Conservation (phyloP, 768 basidiomycete genomes). For the Termitomyces titanicus region DNA sequence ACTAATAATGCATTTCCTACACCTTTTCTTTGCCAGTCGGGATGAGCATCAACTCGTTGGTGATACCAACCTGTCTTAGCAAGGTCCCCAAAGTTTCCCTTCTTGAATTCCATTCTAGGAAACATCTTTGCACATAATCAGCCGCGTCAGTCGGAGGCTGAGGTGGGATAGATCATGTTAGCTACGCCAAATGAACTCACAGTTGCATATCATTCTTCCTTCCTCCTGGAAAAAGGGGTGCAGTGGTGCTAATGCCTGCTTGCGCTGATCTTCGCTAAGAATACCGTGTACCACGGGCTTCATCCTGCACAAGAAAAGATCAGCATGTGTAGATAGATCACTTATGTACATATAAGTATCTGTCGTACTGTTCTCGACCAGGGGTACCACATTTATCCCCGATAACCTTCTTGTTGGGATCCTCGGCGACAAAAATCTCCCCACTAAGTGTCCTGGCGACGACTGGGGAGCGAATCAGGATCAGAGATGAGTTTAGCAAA, state of each 20-base stretch:
- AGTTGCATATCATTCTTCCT: constrained; percentile 2
- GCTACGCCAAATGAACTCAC: neutral
- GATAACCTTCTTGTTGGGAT: constrained; percentile 1
- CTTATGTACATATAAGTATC: too few relatives aligned
- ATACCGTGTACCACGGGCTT: neutral
- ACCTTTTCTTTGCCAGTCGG: constrained; percentile 10
- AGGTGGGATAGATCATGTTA: too few relatives aligned
- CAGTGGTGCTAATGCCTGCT: constrained; percentile 3
- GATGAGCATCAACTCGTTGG: constrained; percentile 4
- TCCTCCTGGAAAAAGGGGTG: constrained; percentile 3
- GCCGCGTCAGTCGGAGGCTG: too few relatives aligned
- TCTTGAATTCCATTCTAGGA: constrained; percentile 7
- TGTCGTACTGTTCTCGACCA: constrained; percentile 6
- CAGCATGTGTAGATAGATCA: too few relatives aligned
- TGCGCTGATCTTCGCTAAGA: constrained; percentile 7
- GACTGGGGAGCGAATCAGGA: constrained; percentile 6
- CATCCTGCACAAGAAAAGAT: too few relatives aligned
- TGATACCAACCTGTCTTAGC: constrained; percentile 9
- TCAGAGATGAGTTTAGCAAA: neutral
- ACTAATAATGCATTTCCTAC: constrained; percentile 11
- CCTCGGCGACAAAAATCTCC: constrained; percentile 11
- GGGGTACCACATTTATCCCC: constrained; percentile 8
- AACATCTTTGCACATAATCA: too few relatives aligned
- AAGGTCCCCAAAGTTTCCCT: constrained; percentile 3
- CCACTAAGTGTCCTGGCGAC: neutral